These are phyloP conservation scores for Oryza rufipogon DNA, from an alignment of 176 grass and related monocot genomes.

Conservation along the genomic window DNA sequence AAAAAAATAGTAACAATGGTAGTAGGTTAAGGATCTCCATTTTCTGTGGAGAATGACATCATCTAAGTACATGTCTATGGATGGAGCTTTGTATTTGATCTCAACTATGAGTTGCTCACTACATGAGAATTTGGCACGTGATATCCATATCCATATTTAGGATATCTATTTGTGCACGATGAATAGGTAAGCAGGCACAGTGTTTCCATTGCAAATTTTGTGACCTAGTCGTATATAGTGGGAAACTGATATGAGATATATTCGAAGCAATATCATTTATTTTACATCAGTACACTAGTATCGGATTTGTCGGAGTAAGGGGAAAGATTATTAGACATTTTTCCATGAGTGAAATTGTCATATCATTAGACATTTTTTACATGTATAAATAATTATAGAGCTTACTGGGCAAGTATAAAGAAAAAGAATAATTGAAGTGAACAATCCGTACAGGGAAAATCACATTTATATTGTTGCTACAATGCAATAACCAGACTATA, in stretches of 20 bases:
- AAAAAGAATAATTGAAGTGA: not conserved
- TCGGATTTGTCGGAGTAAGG: not conserved
- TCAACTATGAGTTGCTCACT: not conserved
- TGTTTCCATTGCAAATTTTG: not conserved
- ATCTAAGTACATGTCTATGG: not conserved
- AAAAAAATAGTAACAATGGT: not conserved
- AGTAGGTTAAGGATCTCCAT: not conserved
- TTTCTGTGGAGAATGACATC: not conserved
- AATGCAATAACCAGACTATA: not conserved
- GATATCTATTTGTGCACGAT: not conserved
- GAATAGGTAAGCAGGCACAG: not conserved
- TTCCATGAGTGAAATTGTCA: not conserved
- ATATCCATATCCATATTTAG: not conserved
- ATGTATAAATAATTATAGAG: not conserved
- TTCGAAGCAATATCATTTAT: not conserved
- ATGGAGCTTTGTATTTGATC: not conserved
- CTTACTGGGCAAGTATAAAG: conserved; percentile 5
- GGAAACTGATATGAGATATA: not conserved
- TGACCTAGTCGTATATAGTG: not conserved
- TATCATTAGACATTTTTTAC: not conserved
- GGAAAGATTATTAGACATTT: not conserved
- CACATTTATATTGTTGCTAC: not conserved
- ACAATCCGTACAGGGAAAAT: not conserved
- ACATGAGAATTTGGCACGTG: not conserved
- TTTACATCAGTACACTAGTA: not conserved